Evolutionary conservation across 352 stramenopile species (phyloP), one percentile per base, ranked within the genome.

Genomic region (Pythium scleroteichum): DNA sequence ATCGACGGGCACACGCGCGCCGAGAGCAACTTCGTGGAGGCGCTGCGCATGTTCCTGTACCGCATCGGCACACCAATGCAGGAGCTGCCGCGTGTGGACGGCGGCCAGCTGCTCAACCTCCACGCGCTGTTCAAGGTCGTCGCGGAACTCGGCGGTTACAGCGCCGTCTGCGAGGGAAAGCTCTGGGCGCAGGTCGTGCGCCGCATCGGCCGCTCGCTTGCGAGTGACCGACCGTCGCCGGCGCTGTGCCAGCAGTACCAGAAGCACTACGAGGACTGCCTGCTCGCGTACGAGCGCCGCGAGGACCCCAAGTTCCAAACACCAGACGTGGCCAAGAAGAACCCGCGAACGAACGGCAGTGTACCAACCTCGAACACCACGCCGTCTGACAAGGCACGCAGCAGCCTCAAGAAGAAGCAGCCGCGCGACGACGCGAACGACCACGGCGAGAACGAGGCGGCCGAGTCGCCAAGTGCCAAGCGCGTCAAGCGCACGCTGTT

Each of bases 21-120:
- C 26, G 85, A 95, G 69, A 78, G 80, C 49, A 81, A 90, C 49
- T 95, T 95, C 64, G 76, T 95, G 17, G 85, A 93, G 54, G 66
- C 73, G 29, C 65, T 93, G 41, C 78, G 85, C 47, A 85, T 95
- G 60, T 95, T 95, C 41, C 69, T 93, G 24, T 95, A 95, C 35
- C 79, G 85, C 32, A 75, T 69, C n/a, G 76, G 78, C 10, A 71
- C 84, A 33, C 85, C 85, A 22, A 95, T 95, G 85, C 74, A 90
- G 59, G 77, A 86, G 48, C 58, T 91, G 33, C 85, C 85, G 8
- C 76, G 78, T 26, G 72, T 87, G 13, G 75, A 95, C 41, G 85
- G 81, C 19, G 47, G 53, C 23, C 79, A 92, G 59, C 64, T 89
- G 8, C 69, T 92, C 13, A 92, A 92, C 45, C 60, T 95, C 44